These are phyloP conservation scores for Penicillium brasilianum DNA, from an alignment of 2,329 filamentous ascomycete genomes.

Conservation along the genomic window DNA sequence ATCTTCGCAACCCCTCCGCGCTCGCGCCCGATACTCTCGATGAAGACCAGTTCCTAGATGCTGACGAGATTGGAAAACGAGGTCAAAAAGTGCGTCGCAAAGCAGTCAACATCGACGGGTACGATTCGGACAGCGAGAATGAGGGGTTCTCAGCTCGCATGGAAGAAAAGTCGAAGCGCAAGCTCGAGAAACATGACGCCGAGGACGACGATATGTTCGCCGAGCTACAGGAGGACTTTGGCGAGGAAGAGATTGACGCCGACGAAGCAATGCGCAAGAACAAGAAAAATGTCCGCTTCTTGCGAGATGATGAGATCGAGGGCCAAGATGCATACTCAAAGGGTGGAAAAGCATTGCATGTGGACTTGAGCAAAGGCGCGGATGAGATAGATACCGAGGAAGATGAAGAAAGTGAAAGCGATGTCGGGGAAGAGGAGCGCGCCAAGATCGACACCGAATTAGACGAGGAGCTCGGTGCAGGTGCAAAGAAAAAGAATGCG, in stretches of 20 bases:
- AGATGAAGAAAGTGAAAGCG: conserved; percentile 63
- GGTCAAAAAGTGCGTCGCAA: conserved; percentile 81
- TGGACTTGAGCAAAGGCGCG: conserved; percentile 58
- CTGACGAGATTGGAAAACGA: conserved; percentile 84
- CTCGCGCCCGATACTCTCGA: conserved; percentile 81
- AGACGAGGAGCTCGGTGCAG: conserved; percentile 88
- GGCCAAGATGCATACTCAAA: conserved; percentile 78
- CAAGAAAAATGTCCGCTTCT: conserved; percentile 65
- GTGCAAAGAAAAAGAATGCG: conserved; percentile 88
- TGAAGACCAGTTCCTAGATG: conserved; percentile 78
- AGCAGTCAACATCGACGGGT: conserved; percentile 94
- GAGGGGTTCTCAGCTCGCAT: conserved; percentile 83
- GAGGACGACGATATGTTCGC: conserved; percentile 81
- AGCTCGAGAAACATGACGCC: conserved; percentile 42
- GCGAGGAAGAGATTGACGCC: conserved; percentile 58
- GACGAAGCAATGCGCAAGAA: conserved; percentile 62
- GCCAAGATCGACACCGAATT: conserved; percentile 76
- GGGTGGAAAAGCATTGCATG: conserved; percentile 70
- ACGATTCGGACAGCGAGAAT: conserved; percentile 90
- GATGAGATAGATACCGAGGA: conserved; percentile 65
- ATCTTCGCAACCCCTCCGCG: conserved; percentile 90
- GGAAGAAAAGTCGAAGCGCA: conserved; percentile 59
- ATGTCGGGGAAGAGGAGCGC: conserved; percentile 68
- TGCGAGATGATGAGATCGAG: conserved; percentile 70
- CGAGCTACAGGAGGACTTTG: conserved; percentile 65